phyloP scores from a whole-genome alignment of 1,284 basidiomycete genomes.

The Schizophyllum commune region DNA sequence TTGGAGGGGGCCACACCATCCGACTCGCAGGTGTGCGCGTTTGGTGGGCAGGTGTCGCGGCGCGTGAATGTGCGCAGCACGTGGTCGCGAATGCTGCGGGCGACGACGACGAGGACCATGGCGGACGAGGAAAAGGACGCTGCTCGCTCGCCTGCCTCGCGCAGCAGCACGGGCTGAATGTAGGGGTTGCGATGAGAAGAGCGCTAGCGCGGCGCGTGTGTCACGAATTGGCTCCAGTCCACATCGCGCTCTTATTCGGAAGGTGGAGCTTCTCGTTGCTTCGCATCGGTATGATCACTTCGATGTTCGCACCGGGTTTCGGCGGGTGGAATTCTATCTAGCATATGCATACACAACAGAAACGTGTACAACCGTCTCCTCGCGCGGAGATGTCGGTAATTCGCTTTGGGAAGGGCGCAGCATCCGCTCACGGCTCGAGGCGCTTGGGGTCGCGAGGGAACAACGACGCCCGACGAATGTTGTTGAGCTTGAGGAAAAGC shows the following conservation, averaged over 20 bases:
- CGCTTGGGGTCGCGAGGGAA: slow-evolving; percentile 94
- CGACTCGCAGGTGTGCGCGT: not conserved
- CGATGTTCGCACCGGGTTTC: not conserved
- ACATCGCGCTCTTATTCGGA: not conserved
- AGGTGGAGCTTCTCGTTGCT: not conserved
- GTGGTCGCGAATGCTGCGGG: not conserved
- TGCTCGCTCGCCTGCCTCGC: not conserved
- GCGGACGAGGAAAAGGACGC: not conserved
- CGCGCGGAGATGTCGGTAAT: not conserved
- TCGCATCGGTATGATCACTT: not conserved
- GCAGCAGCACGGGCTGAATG: not conserved
- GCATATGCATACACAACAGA: not conserved
- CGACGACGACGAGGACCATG: not conserved
- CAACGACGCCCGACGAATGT: slow-evolving; percentile 88
- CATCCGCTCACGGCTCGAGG: slow-evolving; percentile 50
- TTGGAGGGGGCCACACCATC: not conserved
- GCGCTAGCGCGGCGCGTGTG: not conserved
- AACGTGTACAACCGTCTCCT: not conserved
- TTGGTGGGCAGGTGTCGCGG: not conserved
- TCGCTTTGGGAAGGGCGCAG: not conserved
- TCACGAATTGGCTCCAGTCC: not conserved
- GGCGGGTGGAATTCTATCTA: not conserved
- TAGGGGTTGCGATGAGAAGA: not conserved
- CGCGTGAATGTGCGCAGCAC: not conserved
- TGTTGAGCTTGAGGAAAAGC: slow-evolving; percentile 92